Conservation (phyloP, 2,329 filamentous ascomycete genomes). For the Aspergillus tamarii region DNA sequence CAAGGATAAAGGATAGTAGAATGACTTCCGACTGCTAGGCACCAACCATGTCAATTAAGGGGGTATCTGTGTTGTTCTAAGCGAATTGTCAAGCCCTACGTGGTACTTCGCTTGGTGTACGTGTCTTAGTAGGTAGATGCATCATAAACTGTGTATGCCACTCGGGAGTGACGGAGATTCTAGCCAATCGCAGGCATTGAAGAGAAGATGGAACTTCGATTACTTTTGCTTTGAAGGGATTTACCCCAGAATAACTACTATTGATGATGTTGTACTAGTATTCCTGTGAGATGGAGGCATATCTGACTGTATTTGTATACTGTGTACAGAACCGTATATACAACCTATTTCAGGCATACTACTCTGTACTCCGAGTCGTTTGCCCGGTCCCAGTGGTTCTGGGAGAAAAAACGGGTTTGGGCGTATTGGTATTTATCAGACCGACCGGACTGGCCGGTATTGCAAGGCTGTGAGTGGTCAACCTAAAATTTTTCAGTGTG, state of each 20-base stretch:
- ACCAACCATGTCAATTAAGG: neutral
- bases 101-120: neutral
- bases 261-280: no score
- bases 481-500: constrained; percentile 13
- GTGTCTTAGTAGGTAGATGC: neutral
- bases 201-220: no score
- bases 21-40: neutral
- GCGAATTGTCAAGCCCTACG: neutral
- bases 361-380: no score
- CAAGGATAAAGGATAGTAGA: neutral
- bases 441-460: neutral
- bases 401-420: neutral
- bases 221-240: no score
- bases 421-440: constrained; percentile 1
- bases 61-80: neutral
- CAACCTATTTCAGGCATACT: neutral
- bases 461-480: constrained; percentile 1
- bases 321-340: neutral
- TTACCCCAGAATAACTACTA: no score
- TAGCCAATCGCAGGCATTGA: neutral
- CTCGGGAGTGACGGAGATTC: neutral
- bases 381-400: neutral
- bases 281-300: neutral
- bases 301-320: neutral
- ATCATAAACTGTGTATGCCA: neutral